phyloP scores from a whole-genome alignment of 73 alveolate genomes.

The Paraurostyla sp. region DNA sequence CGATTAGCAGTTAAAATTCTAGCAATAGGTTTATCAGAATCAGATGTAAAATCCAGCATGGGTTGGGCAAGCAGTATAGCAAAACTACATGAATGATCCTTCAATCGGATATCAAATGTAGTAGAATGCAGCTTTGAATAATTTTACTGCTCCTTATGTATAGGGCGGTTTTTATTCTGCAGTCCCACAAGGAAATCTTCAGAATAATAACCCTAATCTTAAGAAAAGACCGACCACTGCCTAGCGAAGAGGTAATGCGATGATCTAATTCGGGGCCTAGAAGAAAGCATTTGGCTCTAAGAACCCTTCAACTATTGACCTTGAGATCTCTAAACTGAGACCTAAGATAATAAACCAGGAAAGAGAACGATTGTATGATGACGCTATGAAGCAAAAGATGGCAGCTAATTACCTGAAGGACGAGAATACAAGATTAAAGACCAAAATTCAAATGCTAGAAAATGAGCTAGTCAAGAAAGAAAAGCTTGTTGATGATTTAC shows the following conservation, averaged over 20 bases:
- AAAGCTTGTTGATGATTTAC: slow-evolving; percentile 54
- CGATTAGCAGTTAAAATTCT: neutral
- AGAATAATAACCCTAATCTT: neutral
- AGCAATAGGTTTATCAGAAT: neutral
- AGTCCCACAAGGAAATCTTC: slow-evolving; percentile 8
- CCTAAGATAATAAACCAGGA: slow-evolving; percentile 9
- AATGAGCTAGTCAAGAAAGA: slow-evolving; percentile 63
- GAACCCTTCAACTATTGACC: slow-evolving; percentile 41
- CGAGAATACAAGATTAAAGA: slow-evolving; percentile 67
- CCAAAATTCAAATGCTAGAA: slow-evolving; percentile 66
- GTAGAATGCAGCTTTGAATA: neutral
- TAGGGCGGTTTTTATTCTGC: neutral
- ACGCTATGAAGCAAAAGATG: slow-evolving; percentile 63
- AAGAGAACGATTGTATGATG: slow-evolving; percentile 64
- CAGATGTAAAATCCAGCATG: neutral
- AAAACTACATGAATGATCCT: slow-evolving; percentile 25
- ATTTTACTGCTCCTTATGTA: neutral
- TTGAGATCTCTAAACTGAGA: slow-evolving; percentile 35
- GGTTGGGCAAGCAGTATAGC: neutral
- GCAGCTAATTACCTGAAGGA: slow-evolving; percentile 62
- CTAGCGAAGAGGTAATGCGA: neutral
- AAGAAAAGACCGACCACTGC: slow-evolving; percentile 42
- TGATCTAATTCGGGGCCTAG: neutral
- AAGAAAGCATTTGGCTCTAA: slow-evolving; percentile 37
- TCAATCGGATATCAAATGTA: neutral